Conservation (phyloP, 495 filamentous ascomycete genomes). For the Penicillium argentinense region DNA sequence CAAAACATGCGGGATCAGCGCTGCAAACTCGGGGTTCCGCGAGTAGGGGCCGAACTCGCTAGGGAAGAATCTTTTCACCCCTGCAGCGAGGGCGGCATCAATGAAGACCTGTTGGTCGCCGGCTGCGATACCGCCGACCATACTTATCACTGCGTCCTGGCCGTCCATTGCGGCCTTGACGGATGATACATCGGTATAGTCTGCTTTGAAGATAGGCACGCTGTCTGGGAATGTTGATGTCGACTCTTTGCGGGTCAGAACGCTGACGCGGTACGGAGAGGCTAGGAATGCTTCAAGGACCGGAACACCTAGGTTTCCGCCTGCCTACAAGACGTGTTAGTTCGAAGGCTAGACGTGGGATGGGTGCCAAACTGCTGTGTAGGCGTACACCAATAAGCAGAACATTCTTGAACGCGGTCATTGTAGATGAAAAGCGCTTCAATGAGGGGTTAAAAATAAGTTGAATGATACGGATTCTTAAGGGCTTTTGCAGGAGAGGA, state of each 20-base stretch:
- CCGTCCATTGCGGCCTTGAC: not conserved
- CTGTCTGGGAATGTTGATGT: not conserved
- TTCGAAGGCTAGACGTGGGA: too few relatives aligned
- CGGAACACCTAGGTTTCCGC: not conserved
- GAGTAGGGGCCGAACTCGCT: not conserved
- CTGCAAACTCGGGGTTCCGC: not conserved
- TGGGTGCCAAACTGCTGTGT: too few relatives aligned
- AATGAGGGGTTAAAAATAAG: too few relatives aligned
- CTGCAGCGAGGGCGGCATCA: not conserved
- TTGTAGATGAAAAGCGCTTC: too few relatives aligned
- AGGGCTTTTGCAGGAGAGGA: too few relatives aligned
- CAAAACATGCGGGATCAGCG: not conserved
- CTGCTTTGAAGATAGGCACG: not conserved
- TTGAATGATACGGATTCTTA: too few relatives aligned
- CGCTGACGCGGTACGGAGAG: not conserved
- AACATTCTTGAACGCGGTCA: too few relatives aligned
- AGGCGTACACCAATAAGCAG: too few relatives aligned
- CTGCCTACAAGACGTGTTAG: not conserved
- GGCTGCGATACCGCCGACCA: not conserved
- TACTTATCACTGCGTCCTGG: not conserved
- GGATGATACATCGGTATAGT: not conserved
- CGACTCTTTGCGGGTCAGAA: not conserved
- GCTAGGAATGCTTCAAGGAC: not conserved
- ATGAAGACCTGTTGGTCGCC: not conserved
- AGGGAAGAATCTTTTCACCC: not conserved